Base-by-base conservation (phyloP, 768 basidiomycete genomes). In the Mycena venus region DNA sequence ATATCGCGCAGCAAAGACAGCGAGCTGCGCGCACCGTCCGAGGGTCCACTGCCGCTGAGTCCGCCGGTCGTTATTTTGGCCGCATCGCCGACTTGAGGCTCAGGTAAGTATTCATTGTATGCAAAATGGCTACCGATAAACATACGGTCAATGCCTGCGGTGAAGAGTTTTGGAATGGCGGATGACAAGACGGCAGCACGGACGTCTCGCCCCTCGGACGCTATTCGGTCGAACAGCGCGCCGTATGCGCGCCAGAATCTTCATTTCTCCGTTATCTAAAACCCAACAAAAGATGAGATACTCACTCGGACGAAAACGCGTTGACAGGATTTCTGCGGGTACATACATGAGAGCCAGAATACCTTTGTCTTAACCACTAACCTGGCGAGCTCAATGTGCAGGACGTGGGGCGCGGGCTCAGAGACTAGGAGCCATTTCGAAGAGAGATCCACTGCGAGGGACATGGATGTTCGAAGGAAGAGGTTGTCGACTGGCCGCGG, bases 81-180 rank as follows among this genome's bases (percentile, higher is more conserved):
- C 4, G 77, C 75, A 36, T 73, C 58, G 32, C 42, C 74, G 14
- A 72, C 75, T 64, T 58, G 25, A n/a, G 44, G 6, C n/a, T 42
- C 15, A 42, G 42, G 15, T 17, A 42, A 17, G 17, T 15, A 15
- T 14, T 42, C 17, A n/a, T n/a, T n/a, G n/a, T n/a, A n/a, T n/a
- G 42, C 12, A 6, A 42, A 15, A 42, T 12, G 36, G 15, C 36
- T 38, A 38, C 44, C n/a, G n/a, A n/a, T 21, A 17, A 17, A 34
- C 42, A 80, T 70, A 91, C 93, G 81, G 79, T 94, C 93, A 17
- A 94, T 82, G 0, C 93, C 93, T 2, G 91, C 92, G 0, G 89
- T 91, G 81, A 92, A 94, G 4, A 86, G 77, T 78, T 90, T 92
- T 2, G 88, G 87, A 0, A 90, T 60, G 5, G 81, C 83, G 0